phyloP scores from a whole-genome alignment of 371 early-diverging fungal genomes.

The Mucor piriformis region DNA sequence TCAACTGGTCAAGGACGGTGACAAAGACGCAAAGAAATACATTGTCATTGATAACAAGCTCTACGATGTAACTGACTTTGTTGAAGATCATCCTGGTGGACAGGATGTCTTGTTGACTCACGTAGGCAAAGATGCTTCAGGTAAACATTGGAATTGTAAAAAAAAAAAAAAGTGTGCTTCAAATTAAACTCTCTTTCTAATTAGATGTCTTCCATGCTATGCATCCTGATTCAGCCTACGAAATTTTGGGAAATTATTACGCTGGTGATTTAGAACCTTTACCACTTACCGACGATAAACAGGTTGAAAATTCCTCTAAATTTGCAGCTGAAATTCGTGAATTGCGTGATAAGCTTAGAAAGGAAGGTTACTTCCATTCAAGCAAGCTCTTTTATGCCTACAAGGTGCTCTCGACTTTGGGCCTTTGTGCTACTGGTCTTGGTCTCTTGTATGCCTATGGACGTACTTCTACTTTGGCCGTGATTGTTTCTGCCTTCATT shows the following conservation, averaged over 20 bases:
- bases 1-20: slow-evolving; percentile 49
- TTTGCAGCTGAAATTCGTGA: slow-evolving; percentile 69
- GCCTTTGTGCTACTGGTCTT: slow-evolving; percentile 56
- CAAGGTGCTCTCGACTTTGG: slow-evolving; percentile 64
- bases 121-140: slow-evolving; percentile 84
- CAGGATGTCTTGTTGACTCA: slow-evolving; percentile 69
- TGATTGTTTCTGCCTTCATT: slow-evolving; percentile 61
- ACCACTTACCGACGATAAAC: slow-evolving; percentile 27
- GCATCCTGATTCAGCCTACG: slow-evolving; percentile 74
- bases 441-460: slow-evolving; percentile 57
- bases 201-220: slow-evolving; percentile 86
- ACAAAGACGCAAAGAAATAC: slow-evolving; percentile 56
- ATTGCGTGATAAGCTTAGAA: slow-evolving; percentile 59
- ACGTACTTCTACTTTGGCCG: slow-evolving; percentile 54
- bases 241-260: slow-evolving; percentile 78
- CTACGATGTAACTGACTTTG: slow-evolving; percentile 86
- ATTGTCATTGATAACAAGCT: slow-evolving; percentile 83
- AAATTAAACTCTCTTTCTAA: background rate
- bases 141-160: slow-evolving; percentile 35
- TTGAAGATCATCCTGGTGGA: slow-evolving; percentile 88
- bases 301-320: slow-evolving; percentile 23
- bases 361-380: slow-evolving; percentile 72
- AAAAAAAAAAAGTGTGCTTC: background rate
- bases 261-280: slow-evolving; percentile 70
- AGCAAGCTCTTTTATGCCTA: slow-evolving; percentile 69